These are phyloP conservation scores for Papiliotrema terrestris DNA, from an alignment of 1,284 basidiomycete species.

Conservation along the genomic window DNA sequence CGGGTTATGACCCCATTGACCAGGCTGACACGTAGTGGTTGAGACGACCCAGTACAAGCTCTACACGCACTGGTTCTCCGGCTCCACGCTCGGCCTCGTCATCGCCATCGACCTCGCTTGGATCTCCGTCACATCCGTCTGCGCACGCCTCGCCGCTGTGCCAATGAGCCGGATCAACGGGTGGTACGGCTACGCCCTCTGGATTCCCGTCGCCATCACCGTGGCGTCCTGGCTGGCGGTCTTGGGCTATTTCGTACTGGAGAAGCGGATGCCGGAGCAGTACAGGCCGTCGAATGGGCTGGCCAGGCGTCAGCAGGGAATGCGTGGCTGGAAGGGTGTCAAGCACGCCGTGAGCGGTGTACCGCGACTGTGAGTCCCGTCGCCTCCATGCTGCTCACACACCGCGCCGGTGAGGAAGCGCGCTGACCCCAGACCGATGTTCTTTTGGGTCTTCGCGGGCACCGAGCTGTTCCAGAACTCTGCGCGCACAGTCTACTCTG, in stretches of 20 bases:
- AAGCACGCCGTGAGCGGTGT: conserved; percentile 18
- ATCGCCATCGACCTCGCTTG: conserved; percentile 40
- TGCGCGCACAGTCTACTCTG: conserved; percentile 44
- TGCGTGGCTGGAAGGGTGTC: conserved; percentile 19
- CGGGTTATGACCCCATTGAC: no score
- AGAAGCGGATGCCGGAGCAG: conserved; percentile 36
- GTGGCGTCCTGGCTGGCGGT: conserved; percentile 31
- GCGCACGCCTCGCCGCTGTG: conserved; percentile 35
- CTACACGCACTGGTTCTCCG: conserved; percentile 43
- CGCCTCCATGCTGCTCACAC: background rate
- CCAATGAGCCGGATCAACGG: conserved; percentile 46
- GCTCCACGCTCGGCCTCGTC: conserved; percentile 28
- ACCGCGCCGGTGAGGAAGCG: conserved; percentile 7
- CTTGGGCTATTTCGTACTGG: conserved; percentile 41
- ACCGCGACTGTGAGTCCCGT: conserved; percentile 12
- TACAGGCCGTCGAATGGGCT: conserved; percentile 32
- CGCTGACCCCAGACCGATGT: conserved; percentile 22
- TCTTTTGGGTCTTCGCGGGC: conserved; percentile 39
- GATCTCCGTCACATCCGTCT: conserved; percentile 31
- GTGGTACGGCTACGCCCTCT: conserved; percentile 46
- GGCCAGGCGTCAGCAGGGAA: conserved; percentile 9
- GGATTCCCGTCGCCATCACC: conserved; percentile 44
- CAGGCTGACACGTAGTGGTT: conserved; percentile 11
- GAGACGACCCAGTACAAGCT: conserved; percentile 40
- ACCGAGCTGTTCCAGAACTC: conserved; percentile 44